phyloP scores from a whole-genome alignment of 768 basidiomycete genomes.

The Boletales sp. region DNA sequence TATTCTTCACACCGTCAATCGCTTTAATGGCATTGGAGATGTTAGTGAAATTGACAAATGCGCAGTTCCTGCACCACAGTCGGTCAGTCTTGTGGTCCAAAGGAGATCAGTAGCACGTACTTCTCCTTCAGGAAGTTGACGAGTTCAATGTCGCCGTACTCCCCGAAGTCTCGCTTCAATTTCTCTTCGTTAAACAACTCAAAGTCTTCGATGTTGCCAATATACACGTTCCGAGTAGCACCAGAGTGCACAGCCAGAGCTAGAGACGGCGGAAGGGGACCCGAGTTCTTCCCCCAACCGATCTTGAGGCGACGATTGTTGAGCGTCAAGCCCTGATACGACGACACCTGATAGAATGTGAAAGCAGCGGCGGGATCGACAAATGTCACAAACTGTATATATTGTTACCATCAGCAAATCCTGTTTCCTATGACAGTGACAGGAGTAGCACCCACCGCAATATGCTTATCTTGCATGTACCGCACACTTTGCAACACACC shows the following conservation, averaged over 20 bases:
- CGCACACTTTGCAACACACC: constrained; percentile 93
- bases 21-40: constrained; percentile 96
- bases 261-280: constrained; percentile 77
- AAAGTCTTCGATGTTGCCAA: constrained; percentile 94
- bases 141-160: constrained; percentile 95
- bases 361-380: constrained; percentile 91
- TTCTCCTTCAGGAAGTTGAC: constrained; percentile 96
- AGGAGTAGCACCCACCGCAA: constrained; percentile 61
- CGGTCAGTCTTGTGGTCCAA: background rate
- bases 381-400: constrained; percentile 84
- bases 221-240: constrained; percentile 94
- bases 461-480: constrained; percentile 96
- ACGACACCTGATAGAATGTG: constrained; percentile 91
- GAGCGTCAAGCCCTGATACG: constrained; percentile 83
- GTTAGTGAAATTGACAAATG: constrained; percentile 95
- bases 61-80: constrained; percentile 67
- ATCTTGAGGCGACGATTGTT: constrained; percentile 94
- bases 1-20: constrained; percentile 92
- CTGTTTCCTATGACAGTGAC: background rate
- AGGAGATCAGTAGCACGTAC: constrained; percentile 42
- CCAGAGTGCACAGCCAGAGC: constrained; percentile 89
- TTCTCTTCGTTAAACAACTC: constrained; percentile 88
- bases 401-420: constrained; percentile 2
- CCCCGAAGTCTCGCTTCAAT: constrained; percentile 89
- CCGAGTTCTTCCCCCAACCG: constrained; percentile 97